Base-by-base conservation (phyloP, 768 basidiomycete species). In the Lactarius trivialis region DNA sequence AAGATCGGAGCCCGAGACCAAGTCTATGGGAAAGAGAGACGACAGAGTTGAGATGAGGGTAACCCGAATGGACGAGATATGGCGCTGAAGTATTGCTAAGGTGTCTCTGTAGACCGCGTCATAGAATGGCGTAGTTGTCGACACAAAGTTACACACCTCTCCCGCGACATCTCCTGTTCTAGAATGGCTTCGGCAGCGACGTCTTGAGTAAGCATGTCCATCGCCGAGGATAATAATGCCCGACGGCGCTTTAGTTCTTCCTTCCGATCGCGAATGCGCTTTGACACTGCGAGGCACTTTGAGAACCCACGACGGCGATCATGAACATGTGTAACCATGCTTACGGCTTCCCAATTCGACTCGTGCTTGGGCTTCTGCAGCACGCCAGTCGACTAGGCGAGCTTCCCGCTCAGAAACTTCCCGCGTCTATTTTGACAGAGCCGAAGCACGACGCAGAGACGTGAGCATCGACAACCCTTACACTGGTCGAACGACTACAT, bases 21-120 rank as follows among this genome's bases (percentile, higher is more conserved):
- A 85, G 57, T 92, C 89, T 68, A 99, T 96, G 26, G 95, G 94
- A 73, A 88, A 98, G 67, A 96, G 87, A 14, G 78, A 76, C 43
- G 89, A 83, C 50, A 97, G 81, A 14, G 79, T 81, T 19, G 86
- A 84, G 62, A 93, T 76, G 56, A 91, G 81, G 7, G 81, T 80
- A 36, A 82, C 85, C 60, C 86, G 83, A 52, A 79, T 80, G 24
- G 81, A 77, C 7, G 76, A 69, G 60, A 91, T 74, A 52, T 74
- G 77, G 50, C 75, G 75, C 54, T 75, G 79, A 60, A 89, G 79
- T 33, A 76, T 69, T 36, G 71, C 65, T 43, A 82, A 77, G 32
- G 76, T 76, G 21, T 71, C 69, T 69, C 89, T 91, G 68, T n/a
- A 34, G 56, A 48, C 43, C 41, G 62, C 63, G 37, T 30, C 60